These are phyloP conservation scores for Acer negundo DNA, from an alignment of 345 rosid genomes.

Conservation along the genomic window DNA sequence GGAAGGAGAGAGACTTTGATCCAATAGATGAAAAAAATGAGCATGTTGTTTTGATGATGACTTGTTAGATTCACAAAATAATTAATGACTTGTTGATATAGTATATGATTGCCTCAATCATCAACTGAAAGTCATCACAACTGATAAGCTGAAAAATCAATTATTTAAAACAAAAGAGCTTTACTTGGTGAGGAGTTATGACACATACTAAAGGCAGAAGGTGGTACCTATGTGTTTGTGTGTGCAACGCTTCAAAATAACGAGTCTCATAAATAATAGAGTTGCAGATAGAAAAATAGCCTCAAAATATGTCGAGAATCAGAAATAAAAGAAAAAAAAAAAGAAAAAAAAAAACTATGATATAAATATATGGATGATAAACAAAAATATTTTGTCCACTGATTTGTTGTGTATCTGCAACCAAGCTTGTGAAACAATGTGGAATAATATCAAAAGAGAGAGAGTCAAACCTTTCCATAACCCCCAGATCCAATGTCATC, in stretches of 20 bases:
- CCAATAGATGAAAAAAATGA: background rate
- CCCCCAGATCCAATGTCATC: conserved; percentile 88
- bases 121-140: background rate
- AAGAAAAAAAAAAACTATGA: too few species aligned
- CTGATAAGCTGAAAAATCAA: background rate
- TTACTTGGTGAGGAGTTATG: background rate
- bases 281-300: too few species aligned
- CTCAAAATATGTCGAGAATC: too few species aligned
- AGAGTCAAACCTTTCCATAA: conserved; percentile 67
- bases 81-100: background rate
- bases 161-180: background rate
- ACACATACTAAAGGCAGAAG: background rate
- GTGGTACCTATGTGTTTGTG: background rate
- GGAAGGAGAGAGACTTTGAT: background rate
- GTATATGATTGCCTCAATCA: background rate
- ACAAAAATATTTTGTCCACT: background rate
- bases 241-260: background rate
- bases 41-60: background rate
- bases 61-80: background rate
- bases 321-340: too few species aligned
- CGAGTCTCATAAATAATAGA: background rate
- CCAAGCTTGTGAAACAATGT: background rate
- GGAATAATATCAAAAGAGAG: background rate
- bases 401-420: background rate
- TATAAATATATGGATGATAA: too few species aligned